Evolutionary conservation across 768 basidiomycete genomes (phyloP).

Genomic region (Mycena latifolia): DNA sequence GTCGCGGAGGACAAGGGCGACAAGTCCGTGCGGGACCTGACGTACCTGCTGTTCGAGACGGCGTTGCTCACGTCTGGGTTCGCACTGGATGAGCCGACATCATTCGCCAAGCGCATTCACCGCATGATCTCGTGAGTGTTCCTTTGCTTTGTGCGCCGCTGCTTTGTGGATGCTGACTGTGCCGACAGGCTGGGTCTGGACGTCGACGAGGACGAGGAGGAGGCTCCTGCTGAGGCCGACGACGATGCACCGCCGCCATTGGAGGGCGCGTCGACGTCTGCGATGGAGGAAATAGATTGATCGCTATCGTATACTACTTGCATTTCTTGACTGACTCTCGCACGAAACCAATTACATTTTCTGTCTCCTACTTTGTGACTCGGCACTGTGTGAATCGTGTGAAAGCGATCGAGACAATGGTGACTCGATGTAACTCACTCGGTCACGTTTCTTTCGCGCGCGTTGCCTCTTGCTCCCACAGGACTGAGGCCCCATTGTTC

Average conservation of each 20-base stretch:
- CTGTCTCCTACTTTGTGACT: slow-evolving; percentile 6
- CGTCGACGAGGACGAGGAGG: slow-evolving; percentile 84
- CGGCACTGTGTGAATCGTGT: slow-evolving; percentile 12
- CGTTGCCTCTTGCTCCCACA: not conserved
- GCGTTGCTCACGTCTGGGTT: slow-evolving; percentile 96
- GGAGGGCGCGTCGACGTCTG: slow-evolving; percentile 77
- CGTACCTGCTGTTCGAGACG: slow-evolving; percentile 96
- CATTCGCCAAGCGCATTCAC: slow-evolving; percentile 96
- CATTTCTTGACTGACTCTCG: slow-evolving; percentile 40
- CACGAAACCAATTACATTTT: slow-evolving; percentile 25
- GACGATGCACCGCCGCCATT: slow-evolving; percentile 63
- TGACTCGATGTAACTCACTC: not conserved
- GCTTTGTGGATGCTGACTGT: slow-evolving; percentile 23
- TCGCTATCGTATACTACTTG: slow-evolving; percentile 39
- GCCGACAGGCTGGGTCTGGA: slow-evolving; percentile 79
- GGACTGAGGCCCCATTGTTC: slow-evolving; percentile 30
- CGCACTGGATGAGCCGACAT: slow-evolving; percentile 94
- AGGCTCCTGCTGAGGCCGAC: slow-evolving; percentile 55
- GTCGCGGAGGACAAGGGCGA: slow-evolving; percentile 97
- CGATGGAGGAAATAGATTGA: slow-evolving; percentile 94
- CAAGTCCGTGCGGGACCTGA: slow-evolving; percentile 98
- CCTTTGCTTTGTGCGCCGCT: slow-evolving; percentile 8
- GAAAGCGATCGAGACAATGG: slow-evolving; percentile 20
- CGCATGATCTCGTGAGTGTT: slow-evolving; percentile 88
- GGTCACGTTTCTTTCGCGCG: slow-evolving; percentile 2